Base-by-base conservation (phyloP, 805 yeast species). In the Candida ipomoeae region DNA sequence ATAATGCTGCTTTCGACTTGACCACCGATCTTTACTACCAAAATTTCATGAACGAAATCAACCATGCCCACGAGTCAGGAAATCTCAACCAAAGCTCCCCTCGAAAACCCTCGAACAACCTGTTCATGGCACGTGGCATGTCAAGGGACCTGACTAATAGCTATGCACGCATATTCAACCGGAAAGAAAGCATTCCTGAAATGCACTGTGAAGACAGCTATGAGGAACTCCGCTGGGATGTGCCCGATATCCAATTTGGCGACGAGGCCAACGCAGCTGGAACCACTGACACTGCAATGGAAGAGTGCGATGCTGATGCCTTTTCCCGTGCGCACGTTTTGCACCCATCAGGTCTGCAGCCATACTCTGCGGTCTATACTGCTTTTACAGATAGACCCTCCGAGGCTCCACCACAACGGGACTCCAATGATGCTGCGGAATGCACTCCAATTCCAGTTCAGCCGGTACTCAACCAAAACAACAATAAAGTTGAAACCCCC, bases 301-400 rank as follows among this genome's bases (percentile, higher is more conserved):
- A 26, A 26, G 43, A 42, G 32, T 42, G 45, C 18, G 45, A 42
- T 29, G 34, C 34, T 11, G 38, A 21, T 10, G 38, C 31, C 11
- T n/a, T n/a, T 10, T 20, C n/a, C 4, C 32, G 38, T 31, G 45
- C 45, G 37, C 45, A 20, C 29, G n/a, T 15, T 42, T 42, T 34
- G 45, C 45, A 42, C 31, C 38, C 45, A 42, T 17, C 20, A 14
- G 6, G 10, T n/a, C 31, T 21, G 45, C 45, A 42, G n/a, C 43
- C 43, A 17, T 37, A n/a, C 45, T 32, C 11, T 26, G 11, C 29
- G 2, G 29, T 8, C 13, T 26, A 26, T 26, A 26, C 5, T 26
- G 3, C 29, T 26, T 26, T 26, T 26, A 8, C 41, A 21, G 41
- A 39, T 39, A 39, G 17, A 10, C 32, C n/a, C 6, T 26, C n/a